Base-by-base conservation (phyloP, 2,329 filamentous ascomycete genomes). In the Colletotrichum gloeosporioides region DNA sequence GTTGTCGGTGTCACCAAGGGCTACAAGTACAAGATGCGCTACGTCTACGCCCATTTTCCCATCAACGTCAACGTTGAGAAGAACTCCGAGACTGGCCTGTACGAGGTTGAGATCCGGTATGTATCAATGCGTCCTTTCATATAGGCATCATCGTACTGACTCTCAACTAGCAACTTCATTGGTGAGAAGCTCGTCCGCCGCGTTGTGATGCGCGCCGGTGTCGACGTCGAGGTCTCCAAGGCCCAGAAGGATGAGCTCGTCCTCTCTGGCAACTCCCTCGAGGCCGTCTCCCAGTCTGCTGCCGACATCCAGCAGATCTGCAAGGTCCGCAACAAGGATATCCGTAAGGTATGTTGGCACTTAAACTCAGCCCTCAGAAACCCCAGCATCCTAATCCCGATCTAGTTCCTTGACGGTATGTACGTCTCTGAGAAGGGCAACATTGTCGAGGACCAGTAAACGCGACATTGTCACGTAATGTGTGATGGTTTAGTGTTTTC, bases 21-120 rank as follows among this genome's bases (percentile, higher is more conserved):
- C 83, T 99, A 94, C 95, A 98, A 98, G 92, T 99, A 99, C 95
- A 99, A 99, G 95, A 99, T 99, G 96, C 95, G 98, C 86, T 99
- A 99, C 92, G 97, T 99, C 89, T 99, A 99, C 89, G 97, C 97
- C 88, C 97, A 99, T 94, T 99, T 99, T 88, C 97, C 97, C 90
- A 99, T 99, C 95, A 99, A 99, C 93, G 96, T 99, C 91, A 99
- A 98, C 92, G 89, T 99, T 82, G 96, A 98, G 85, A 96, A 98
- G 94, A 96, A 96, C 93, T 87, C 88, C 85, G 97, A 99, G 91
- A 97, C 95, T 79, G 96, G 93, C 82, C 89, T 93, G 83, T 94
- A 86, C 87, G 95, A 98, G 89, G 95, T 99, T 86, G 97, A 99
- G 94, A 99, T 99, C 92, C 94, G 97, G 94, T 96, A 93, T 84